phyloP scores from a whole-genome alignment of 2,329 filamentous ascomycete species.

The Fusarium mangiferae region DNA sequence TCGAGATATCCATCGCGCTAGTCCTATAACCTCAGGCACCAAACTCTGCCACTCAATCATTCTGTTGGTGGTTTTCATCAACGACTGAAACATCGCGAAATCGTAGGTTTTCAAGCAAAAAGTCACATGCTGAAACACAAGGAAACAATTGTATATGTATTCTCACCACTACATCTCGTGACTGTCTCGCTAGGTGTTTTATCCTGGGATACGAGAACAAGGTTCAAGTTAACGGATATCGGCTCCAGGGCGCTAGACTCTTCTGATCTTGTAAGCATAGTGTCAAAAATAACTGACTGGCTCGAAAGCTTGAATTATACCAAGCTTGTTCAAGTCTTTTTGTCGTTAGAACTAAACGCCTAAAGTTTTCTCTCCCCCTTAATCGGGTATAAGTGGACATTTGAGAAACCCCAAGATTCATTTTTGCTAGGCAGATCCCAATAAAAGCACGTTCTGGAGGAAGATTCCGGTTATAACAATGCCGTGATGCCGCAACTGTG shows the following conservation, averaged over 20 bases:
- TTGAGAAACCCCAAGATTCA: too few species aligned
- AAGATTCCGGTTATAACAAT: neutral
- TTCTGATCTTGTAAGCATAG: neutral
- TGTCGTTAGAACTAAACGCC: neutral
- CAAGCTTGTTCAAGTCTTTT: neutral
- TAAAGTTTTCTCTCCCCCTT: neutral
- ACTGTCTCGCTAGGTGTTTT: neutral
- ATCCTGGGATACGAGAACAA: neutral
- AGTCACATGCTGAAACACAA: neutral
- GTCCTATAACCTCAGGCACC: neutral
- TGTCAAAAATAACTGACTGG: neutral
- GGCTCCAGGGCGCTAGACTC: neutral
- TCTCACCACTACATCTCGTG: neutral
- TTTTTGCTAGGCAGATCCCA: neutral
- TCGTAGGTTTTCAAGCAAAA: rapidly evolving
- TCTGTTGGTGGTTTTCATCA: neutral
- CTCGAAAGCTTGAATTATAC: rapidly evolving
- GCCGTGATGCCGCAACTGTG: neutral
- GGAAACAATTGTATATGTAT: neutral
- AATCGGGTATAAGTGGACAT: neutral
- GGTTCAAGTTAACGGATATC: neutral
- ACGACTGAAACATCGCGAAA: neutral
- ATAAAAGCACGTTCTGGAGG: neutral
- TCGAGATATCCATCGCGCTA: neutral
- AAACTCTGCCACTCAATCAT: neutral